Evolutionary conservation across 1,284 basidiomycete species (phyloP).

Genomic region (Coriolopsis trogii): DNA sequence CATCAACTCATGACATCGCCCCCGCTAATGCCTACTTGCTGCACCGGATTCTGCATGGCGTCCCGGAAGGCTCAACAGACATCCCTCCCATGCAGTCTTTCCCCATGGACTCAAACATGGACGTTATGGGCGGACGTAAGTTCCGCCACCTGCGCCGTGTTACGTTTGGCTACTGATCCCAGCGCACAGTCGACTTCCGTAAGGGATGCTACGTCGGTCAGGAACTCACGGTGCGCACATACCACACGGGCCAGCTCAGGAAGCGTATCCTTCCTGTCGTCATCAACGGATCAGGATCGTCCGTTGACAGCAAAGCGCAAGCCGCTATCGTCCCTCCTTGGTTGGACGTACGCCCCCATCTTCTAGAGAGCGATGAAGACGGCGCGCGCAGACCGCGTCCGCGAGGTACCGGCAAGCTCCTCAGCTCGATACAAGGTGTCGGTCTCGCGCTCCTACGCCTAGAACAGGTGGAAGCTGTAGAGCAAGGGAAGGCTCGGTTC

Average conservation of each 20-base stretch:
- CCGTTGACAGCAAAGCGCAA: background rate
- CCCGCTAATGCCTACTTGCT: slow-evolving; percentile 66
- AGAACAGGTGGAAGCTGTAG: slow-evolving; percentile 55
- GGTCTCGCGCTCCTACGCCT: slow-evolving; percentile 73
- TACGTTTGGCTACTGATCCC: background rate
- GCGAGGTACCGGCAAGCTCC: slow-evolving; percentile 68
- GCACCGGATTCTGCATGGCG: slow-evolving; percentile 82
- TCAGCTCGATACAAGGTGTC: slow-evolving; percentile 57
- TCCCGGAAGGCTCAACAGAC: slow-evolving; percentile 87
- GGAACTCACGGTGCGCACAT: slow-evolving; percentile 95
- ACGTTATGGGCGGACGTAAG: slow-evolving; percentile 90
- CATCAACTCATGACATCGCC: slow-evolving; percentile 55
- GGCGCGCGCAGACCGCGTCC: slow-evolving; percentile 41
- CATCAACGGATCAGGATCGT: slow-evolving; percentile 42
- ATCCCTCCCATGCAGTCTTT: slow-evolving; percentile 79
- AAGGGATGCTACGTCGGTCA: slow-evolving; percentile 99
- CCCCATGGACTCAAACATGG: slow-evolving; percentile 93
- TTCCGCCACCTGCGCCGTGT: background rate
- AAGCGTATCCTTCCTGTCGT: slow-evolving; percentile 89
- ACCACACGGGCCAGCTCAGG: slow-evolving; percentile 91
- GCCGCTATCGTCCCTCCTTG: slow-evolving; percentile 22
- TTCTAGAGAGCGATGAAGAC: slow-evolving; percentile 14
- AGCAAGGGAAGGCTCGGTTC: slow-evolving; percentile 44
- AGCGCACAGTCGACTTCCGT: slow-evolving; percentile 84
- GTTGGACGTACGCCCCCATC: slow-evolving; percentile 26